Conservation (phyloP, 202 grass and related monocot species). For the Zoysia matrella region DNA sequence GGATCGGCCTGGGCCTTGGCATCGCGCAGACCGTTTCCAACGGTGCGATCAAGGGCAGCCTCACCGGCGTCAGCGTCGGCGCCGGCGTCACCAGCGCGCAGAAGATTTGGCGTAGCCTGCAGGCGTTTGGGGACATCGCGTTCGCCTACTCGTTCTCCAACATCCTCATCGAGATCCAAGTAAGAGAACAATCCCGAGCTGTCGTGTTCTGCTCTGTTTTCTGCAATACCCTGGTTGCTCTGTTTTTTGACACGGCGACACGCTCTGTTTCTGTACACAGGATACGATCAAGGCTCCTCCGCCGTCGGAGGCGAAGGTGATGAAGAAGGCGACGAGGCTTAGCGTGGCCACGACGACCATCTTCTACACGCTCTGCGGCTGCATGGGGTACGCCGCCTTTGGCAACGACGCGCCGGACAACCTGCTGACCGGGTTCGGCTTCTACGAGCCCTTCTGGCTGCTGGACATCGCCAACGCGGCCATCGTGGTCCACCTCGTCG, state of each 20-base stretch:
- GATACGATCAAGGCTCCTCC: conserved; percentile 75
- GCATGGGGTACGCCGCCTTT: conserved; percentile 49
- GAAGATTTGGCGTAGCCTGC: conserved; percentile 25
- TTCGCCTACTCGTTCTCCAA: conserved; percentile 42
- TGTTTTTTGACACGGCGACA: too few relatives aligned
- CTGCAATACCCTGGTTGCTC: too few relatives aligned
- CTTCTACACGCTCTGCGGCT: too few relatives aligned
- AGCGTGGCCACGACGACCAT: too few relatives aligned
- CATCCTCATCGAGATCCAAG: conserved; percentile 90
- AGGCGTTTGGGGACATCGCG: too few relatives aligned
- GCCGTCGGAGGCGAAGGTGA: conserved; percentile 81
- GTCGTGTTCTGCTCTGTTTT: too few relatives aligned
- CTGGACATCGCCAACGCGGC: conserved; percentile 84
- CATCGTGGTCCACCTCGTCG: conserved; percentile 50
- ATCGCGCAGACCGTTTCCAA: conserved; percentile 29
- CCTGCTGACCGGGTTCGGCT: conserved; percentile 90
- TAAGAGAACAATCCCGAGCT: too few relatives aligned
- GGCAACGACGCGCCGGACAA: conserved; percentile 69
- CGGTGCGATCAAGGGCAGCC: conserved; percentile 55
- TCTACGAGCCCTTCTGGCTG: conserved; percentile 95
- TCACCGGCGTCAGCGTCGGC: conserved; percentile 82
- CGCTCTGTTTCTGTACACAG: background rate
- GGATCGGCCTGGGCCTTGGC: conserved; percentile 78
- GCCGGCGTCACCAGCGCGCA: conserved; percentile 50
- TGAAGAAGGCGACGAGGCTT: conserved; percentile 54